Base-by-base conservation (phyloP, 805 yeast species). In the Starmerella sp. region DNA sequence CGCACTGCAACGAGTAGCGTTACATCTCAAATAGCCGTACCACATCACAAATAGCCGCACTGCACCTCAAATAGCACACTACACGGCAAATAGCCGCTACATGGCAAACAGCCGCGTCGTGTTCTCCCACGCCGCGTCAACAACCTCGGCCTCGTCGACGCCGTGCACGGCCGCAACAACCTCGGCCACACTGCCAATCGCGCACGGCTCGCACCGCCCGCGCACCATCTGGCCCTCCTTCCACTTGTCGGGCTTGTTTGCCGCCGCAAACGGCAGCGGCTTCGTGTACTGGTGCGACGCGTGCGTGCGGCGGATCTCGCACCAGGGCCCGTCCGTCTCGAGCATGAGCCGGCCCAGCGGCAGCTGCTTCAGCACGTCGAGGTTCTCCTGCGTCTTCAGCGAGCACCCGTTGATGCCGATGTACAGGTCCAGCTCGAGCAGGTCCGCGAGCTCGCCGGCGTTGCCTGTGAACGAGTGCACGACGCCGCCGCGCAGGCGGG, bases 261-360 rank as follows among this genome's bases (percentile, higher is more conserved):
- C 65, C n/a, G 43, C 46, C 2, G 83, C 81, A 60, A 80, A 79
- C 0, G 90, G 90, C 39, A 83, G 36, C 29, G 59, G 54, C 9
- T 48, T 49, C 8, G 57, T 54, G 77, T 77, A 66, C 58, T 78
- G 71, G 69, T 78, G 80, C 14, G 93, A 78, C 2, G 88, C 87
- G 66, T 88, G 96, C 9, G 93, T 77, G 60, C 80, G 85, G 56
- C 95, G 75, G 47, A 93, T 80, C 65, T 90, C 97, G 72, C 99
- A 93, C 98, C 98, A 93, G 1, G 99, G 98, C 3, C 97, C 89
- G 70, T 93, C 98, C 0, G 97, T 91, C 66, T 93, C 99, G 9
- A 93, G 77, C 76, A 91, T 69, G 44, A 93, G 67, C 63, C 75
- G 77, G 5, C 81, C 79, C 8, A 81, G 63, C 0, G 97, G 97